Base-by-base conservation (phyloP, 1,284 basidiomycete genomes). In the Cutaneotrichosporon sp. region DNA sequence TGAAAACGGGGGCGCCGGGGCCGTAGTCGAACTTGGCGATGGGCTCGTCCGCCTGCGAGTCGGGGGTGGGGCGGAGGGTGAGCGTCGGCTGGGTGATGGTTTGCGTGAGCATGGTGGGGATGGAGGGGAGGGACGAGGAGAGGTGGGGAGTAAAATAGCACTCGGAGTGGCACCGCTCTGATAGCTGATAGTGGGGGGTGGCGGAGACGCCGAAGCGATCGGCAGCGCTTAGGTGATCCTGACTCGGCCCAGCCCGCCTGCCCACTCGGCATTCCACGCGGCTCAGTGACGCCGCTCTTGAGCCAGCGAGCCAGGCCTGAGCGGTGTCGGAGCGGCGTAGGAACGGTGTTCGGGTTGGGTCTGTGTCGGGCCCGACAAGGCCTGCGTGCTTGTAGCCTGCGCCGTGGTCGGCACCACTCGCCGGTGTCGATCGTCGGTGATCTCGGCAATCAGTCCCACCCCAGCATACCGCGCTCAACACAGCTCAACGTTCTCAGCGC, bases 1-100 rank as follows among this genome's bases (percentile, higher is more conserved):
- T 22, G 58, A 50, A 45, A 9, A 50, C 46, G 33, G 51, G 51
- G 9, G 51, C 13, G 5, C 22, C 22, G 22, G 51, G 51, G 3
- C 51, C 51, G 14, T 53, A 53, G 24, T 53, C 51, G 33, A 53
- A 53, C 27, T 50, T 50, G 25, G 25, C 24, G 18, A 50, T 50
- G 24, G 31, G 27, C 47, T 50, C 47, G 10, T 10, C 47, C 4
- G 31, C 47, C 45, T 46, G 38, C 8, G 43, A n/a, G 18, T 1
- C 11, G 22, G 45, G 45, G 3, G 13, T 14, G 13, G 47, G 47
- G 18, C 47, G 47, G 27, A 50, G 47, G 4, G 47, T 50, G 27
- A 50, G 47, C 13, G 47, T 50, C 10, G 47, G 27, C 25, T 50
- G 47, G 18, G 47, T 50, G 25, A 29, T 4, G 3, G 47, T 50